Evolutionary conservation across 1,284 basidiomycete species (phyloP), one percentile per base, ranked within the genome.

Genomic region (Tilletia horrida): DNA sequence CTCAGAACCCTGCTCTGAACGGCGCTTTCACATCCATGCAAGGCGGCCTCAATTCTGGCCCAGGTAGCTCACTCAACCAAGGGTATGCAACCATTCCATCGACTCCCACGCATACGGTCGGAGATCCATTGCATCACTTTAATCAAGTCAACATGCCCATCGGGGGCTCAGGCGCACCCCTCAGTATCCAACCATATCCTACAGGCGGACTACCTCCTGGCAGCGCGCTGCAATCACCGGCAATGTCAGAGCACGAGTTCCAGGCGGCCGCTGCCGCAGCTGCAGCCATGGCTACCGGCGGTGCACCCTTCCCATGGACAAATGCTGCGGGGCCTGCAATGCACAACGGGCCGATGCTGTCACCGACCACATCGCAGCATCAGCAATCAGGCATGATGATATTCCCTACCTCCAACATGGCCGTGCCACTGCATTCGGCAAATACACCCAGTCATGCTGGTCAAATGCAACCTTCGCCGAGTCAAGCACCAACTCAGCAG

Each of bases 191-290:
- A 52, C 50, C 21, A 27, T 52, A 52, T 27, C 21, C 23, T 3
- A 14, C 21, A 21, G 23, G 21, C 21, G 50, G 50, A 4, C 11
- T 52, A 6, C 50, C 50, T 7, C 27, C 50, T 14, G 50, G 21
- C 23, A 52, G 50, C 23, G 50, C 50, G 3, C 50, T 52, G 21
- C 50, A 52, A 14, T 52, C 50, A 25, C 50, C 50, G 14, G 50
- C 50, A 11, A 25, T 52, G 23, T 52, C 50, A 14, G 50, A 52
- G n/a, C 50, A 52, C 23, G 50, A 52, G 11, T 52, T 25, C 23
- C 50, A 52, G 21, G 50, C 50, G 21, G 50, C 50, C 16, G 21
- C 27, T 3, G 50, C 50, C 13, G 35, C 35, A 4, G 35, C 35
- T 11, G 35, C 35, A 4, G 35, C 35, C 35, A 40, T 40, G 35